Evolutionary conservation across 176 grass and related monocot species (phyloP).

Genomic region (Hsuehochloa calcarea): DNA sequence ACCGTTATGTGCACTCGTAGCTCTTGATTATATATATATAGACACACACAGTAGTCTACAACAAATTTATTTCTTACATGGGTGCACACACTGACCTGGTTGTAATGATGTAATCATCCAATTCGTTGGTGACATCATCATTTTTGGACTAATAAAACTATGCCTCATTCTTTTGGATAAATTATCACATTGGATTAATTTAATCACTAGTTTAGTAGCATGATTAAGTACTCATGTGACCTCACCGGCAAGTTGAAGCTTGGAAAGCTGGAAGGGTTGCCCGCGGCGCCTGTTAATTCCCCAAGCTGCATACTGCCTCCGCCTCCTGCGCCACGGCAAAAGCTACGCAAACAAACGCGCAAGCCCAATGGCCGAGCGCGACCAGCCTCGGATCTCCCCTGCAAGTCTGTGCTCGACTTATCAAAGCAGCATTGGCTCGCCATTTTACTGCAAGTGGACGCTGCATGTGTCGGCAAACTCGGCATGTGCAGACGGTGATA

Average conservation of each 20-base stretch:
- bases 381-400: slow-evolving; percentile 42
- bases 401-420: slow-evolving; percentile 6
- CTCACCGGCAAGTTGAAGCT: slow-evolving; percentile 14
- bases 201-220: slow-evolving; percentile 36
- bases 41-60: not conserved
- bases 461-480: slow-evolving; percentile 29
- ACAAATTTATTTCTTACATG: not conserved
- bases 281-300: slow-evolving; percentile 11
- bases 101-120: slow-evolving; percentile 40
- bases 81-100: not conserved
- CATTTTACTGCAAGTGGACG: slow-evolving; percentile 19
- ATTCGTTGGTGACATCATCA: slow-evolving; percentile 38
- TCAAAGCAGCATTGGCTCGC: not conserved
- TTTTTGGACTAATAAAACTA: slow-evolving; percentile 43
- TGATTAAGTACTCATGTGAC: slow-evolving; percentile 38
- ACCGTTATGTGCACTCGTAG: not conserved
- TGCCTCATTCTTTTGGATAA: not conserved
- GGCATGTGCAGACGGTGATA: slow-evolving; percentile 18
- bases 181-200: not conserved
- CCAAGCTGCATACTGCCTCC: not conserved
- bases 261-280: slow-evolving; percentile 6
- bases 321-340: slow-evolving; percentile 31
- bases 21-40: not conserved
- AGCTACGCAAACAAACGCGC: not conserved
- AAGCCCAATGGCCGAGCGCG: slow-evolving; percentile 13